Evolutionary conservation across 1,284 basidiomycete genomes (phyloP).

Genomic region (Afroboletus lepidellus): DNA sequence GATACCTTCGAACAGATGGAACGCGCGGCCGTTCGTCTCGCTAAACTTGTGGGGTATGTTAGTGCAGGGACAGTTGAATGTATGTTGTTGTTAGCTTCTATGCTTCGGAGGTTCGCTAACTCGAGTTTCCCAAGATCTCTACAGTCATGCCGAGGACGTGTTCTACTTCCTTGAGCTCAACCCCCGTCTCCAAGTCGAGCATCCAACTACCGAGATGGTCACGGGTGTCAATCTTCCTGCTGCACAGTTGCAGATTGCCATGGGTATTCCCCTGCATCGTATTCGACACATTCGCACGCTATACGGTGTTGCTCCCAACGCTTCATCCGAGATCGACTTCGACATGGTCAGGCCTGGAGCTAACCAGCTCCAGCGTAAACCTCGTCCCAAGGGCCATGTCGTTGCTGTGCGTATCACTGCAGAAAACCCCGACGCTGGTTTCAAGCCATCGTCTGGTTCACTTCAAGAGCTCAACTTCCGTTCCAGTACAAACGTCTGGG

Average conservation of each 20-base stretch:
- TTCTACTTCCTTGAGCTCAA: constrained; percentile 99
- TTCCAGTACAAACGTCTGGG: constrained; percentile 98
- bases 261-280: constrained; percentile 96
- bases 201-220: constrained; percentile 99
- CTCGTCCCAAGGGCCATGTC: constrained; percentile 96
- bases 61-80: constrained; percentile 99
- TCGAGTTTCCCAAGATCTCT: constrained; percentile 69
- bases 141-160: constrained; percentile 89
- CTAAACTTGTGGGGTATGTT: constrained; percentile 98
- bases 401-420: constrained; percentile 99
- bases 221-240: constrained; percentile 98
- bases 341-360: constrained; percentile 90
- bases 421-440: constrained; percentile 99
- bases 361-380: constrained; percentile 89
- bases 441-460: constrained; percentile 97
- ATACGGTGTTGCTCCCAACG: constrained; percentile 91
- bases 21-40: constrained; percentile 94
- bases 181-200: constrained; percentile 99
- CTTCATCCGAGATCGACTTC: constrained; percentile 92
- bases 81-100: constrained; percentile 38
- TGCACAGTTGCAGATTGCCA: constrained; percentile 95
- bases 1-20: constrained; percentile 97
- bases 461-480: constrained; percentile 99
- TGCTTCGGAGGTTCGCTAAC: constrained; percentile 4
- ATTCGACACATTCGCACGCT: constrained; percentile 96